Conservation (phyloP, 768 basidiomycete species). For the Xerocomus spinulosus region DNA sequence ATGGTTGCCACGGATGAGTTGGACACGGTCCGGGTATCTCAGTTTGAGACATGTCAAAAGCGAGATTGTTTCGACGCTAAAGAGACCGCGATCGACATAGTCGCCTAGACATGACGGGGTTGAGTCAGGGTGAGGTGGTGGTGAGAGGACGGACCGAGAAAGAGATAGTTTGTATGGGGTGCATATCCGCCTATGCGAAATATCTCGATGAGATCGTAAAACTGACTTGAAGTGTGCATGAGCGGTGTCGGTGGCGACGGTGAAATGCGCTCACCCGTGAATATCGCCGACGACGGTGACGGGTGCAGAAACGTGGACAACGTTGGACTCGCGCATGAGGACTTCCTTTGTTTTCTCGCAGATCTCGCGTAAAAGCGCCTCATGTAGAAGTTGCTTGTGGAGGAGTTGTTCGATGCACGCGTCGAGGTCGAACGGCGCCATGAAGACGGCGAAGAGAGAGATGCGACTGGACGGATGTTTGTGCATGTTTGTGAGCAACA, state of each 20-base stretch:
- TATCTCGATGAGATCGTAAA: slow-evolving; percentile 98
- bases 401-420: slow-evolving; percentile 90
- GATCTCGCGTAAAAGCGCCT: slow-evolving; percentile 93
- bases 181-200: slow-evolving; percentile 98
- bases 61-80: slow-evolving; percentile 98
- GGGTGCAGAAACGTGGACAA: slow-evolving; percentile 93
- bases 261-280: slow-evolving; percentile 73
- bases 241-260: slow-evolving; percentile 26
- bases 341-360: slow-evolving; percentile 99
- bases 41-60: slow-evolving; percentile 95
- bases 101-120: slow-evolving; percentile 56
- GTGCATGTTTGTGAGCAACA: slow-evolving; percentile 14
- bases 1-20: slow-evolving; percentile 96
- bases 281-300: slow-evolving; percentile 99
- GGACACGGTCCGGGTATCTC: slow-evolving; percentile 93
- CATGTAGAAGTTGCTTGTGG: slow-evolving; percentile 90
- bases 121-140: slow-evolving; percentile 1
- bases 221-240: slow-evolving; percentile 73
- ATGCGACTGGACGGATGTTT: slow-evolving; percentile 15
- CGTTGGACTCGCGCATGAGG: slow-evolving; percentile 97
- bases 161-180: slow-evolving; percentile 96
- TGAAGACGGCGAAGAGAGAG: too few species aligned
- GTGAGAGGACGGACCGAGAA: slow-evolving; percentile 65
- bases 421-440: slow-evolving; percentile 85
- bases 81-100: slow-evolving; percentile 96